Conservation (phyloP, 148 eudicot species). For the Vaccinium corymbosum region DNA sequence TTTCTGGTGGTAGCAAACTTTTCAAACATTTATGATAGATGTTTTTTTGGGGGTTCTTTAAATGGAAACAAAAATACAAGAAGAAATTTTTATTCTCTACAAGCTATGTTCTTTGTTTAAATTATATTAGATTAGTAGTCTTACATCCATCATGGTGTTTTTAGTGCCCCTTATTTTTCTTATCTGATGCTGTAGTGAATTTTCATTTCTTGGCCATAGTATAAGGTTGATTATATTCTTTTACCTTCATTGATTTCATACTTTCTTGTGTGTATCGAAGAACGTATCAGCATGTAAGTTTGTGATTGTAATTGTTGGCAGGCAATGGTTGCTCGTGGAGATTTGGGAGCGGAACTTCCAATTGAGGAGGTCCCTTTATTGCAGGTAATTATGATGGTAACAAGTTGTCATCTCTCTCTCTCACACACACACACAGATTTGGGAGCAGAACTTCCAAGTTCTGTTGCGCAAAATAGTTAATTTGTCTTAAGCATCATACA, state of each 20-base stretch:
- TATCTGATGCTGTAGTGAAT: neutral
- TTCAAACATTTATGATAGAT: neutral
- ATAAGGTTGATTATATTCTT: neutral
- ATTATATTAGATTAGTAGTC: neutral
- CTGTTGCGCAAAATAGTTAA: neutral
- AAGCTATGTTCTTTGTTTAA: neutral
- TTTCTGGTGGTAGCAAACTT: neutral
- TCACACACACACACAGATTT: neutral
- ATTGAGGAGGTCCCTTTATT: constrained; percentile 96
- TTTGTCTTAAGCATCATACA: neutral
- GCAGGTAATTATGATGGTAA: constrained; percentile 55
- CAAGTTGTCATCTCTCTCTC: neutral
- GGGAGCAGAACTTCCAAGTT: neutral
- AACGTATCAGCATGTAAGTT: neutral
- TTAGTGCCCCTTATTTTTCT: neutral
- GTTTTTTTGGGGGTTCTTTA: neutral
- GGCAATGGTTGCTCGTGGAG: constrained; percentile 99
- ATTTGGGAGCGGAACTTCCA: constrained; percentile 99
- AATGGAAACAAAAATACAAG: neutral
- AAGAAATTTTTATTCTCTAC: neutral
- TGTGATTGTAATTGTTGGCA: constrained; percentile 18
- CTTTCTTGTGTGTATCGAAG: neutral
- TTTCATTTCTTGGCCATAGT: neutral
- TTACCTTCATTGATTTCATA: neutral
- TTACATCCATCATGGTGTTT: neutral